Evolutionary conservation across 148 eudicot genomes (phyloP).

Genomic region (Rhododendron kiyosumense): DNA sequence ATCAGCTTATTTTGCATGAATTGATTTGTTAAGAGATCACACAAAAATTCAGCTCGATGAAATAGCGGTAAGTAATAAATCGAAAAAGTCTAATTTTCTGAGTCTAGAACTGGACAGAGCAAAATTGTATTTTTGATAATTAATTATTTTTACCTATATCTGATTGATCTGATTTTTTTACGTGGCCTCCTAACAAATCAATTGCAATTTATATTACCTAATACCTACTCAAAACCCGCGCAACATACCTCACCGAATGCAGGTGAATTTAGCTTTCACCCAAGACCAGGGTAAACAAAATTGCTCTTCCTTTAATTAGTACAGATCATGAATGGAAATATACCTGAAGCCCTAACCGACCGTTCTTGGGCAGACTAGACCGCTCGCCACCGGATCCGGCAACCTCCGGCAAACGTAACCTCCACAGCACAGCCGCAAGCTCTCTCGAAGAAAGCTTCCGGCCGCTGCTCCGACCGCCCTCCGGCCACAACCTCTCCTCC

Average conservation of each 20-base stretch:
- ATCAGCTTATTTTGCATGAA: not conserved
- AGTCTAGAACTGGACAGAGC: not conserved
- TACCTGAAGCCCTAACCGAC: conserved; percentile 62
- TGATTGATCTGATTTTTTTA: not conserved
- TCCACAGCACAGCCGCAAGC: conserved; percentile 70
- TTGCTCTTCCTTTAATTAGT: not conserved
- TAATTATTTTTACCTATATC: too few species aligned
- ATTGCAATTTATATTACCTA: too few species aligned
- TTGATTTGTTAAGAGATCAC: not conserved
- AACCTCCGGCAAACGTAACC: conserved; percentile 38
- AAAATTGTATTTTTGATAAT: not conserved
- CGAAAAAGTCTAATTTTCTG: not conserved
- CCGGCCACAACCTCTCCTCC: conserved; percentile 32
- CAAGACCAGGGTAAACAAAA: not conserved
- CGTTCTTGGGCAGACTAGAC: conserved; percentile 8
- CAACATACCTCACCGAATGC: too few species aligned
- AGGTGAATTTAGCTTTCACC: not conserved
- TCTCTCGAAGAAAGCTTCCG: conserved; percentile 61
- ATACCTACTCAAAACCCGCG: too few species aligned
- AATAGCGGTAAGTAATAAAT: too few species aligned
- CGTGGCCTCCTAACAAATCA: not conserved
- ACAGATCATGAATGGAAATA: conserved; percentile 5
- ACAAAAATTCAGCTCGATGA: not conserved
- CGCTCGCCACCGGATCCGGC: conserved; percentile 19
- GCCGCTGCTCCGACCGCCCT: conserved; percentile 19